These are phyloP conservation scores for Gracilaria caudata DNA, from an alignment of 23 red algal genomes.

Conservation along the genomic window DNA sequence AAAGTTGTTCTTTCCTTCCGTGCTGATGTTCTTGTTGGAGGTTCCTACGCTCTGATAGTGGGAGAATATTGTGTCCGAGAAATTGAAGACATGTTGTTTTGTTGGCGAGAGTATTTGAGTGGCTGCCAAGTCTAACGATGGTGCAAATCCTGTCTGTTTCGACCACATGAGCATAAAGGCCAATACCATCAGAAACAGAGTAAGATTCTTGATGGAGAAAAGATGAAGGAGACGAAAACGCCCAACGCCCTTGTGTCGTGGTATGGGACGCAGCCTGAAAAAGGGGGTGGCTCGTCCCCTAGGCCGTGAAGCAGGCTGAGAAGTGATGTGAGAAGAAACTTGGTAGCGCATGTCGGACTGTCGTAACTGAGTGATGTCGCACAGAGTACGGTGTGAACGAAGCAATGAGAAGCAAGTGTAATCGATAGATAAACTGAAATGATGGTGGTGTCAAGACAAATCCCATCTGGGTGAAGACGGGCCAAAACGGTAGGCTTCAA, in stretches of 20 bases:
- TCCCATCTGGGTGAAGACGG: background rate
- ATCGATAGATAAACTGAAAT: background rate
- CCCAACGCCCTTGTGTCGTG: background rate
- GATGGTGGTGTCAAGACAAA: background rate
- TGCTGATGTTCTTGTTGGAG: background rate
- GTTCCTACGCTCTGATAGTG: background rate
- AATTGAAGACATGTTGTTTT: background rate
- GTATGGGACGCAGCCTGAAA: background rate
- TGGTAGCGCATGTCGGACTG: slow-evolving; percentile 4
- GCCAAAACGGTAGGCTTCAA: background rate
- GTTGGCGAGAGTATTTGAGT: background rate
- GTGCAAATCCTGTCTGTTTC: background rate
- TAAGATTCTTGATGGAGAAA: slow-evolving; percentile 4
- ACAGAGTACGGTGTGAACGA: background rate
- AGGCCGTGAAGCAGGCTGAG: background rate
- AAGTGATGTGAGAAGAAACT: background rate
- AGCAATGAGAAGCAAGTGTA: background rate
- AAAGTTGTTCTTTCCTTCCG: background rate
- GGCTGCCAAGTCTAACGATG: background rate
- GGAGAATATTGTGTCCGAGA: background rate
- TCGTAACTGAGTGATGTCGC: background rate
- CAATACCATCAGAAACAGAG: background rate
- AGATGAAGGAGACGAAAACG: background rate
- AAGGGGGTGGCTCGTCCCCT: background rate
- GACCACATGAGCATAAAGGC: slow-evolving; percentile 10